A percentile compares a stretch with the other conserved stretches of the same genome.
Evolutionary conservation across 805 yeast genomes (phyloP).

Genomic region (Candida ascalaphidarum): DNA sequence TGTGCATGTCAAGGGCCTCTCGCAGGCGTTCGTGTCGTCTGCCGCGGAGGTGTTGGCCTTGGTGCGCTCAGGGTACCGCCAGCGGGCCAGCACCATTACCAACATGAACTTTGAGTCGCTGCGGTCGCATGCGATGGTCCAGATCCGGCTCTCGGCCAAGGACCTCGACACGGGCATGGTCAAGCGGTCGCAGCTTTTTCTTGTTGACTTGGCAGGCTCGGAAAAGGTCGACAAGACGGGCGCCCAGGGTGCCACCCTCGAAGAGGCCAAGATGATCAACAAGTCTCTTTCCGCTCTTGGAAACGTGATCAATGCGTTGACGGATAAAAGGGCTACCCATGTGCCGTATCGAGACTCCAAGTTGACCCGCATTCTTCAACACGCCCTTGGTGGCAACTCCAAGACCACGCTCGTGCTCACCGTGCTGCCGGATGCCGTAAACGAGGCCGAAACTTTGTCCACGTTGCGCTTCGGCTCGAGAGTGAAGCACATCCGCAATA

Average conservation of each 20-base stretch:
- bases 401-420: conserved; percentile 66
- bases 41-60: conserved; percentile 50
- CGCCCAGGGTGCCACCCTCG: conserved; percentile 63
- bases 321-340: conserved; percentile 58
- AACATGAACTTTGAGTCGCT: conserved; percentile 68
- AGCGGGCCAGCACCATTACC: conserved; percentile 53
- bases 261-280: conserved; percentile 82
- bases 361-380: conserved; percentile 69
- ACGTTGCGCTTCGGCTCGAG: conserved; percentile 69
- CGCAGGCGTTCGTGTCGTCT: conserved; percentile 50
- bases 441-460: conserved; percentile 59
- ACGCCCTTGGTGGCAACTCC: conserved; percentile 76
- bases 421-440: conserved; percentile 54
- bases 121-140: conserved; percentile 74
- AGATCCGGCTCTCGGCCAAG: conserved; percentile 58
- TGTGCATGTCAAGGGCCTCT: conserved; percentile 62
- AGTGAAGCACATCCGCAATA: conserved; percentile 60
- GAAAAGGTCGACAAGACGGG: conserved; percentile 76
- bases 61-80: conserved; percentile 48
- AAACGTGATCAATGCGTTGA: conserved; percentile 69
- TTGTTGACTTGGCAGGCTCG: conserved; percentile 84
- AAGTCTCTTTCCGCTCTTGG: conserved; percentile 72
- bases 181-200: conserved; percentile 55
- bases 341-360: conserved; percentile 74
- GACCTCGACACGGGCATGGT: conserved; percentile 45